phyloP scores from a whole-genome alignment of 805 yeast genomes.

The Pichia ethanolica region DNA sequence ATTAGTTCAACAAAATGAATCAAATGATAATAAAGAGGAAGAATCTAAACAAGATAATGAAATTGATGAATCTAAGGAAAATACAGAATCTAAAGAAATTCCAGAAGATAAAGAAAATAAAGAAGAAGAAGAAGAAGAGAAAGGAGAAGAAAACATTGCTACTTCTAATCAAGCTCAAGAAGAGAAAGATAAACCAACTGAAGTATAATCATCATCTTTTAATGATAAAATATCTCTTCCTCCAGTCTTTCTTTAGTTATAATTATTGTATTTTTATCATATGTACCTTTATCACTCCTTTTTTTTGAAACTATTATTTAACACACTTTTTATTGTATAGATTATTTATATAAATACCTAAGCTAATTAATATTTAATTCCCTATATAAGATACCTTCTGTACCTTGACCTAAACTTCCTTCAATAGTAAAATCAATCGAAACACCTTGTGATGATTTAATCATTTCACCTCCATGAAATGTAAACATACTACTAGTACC shows the following conservation, averaged over 20 bases:
- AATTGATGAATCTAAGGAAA: not conserved
- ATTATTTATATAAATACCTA: not conserved
- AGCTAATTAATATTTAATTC: slow-evolving; percentile 38
- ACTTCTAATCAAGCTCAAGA: not conserved
- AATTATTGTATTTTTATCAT: not conserved
- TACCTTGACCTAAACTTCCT: slow-evolving; percentile 55
- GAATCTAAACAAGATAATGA: no score
- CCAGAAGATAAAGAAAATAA: not conserved
- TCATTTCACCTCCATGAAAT: slow-evolving; percentile 36
- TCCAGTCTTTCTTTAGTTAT: not conserved
- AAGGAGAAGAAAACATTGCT: not conserved
- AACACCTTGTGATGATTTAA: slow-evolving; percentile 18
- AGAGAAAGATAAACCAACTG: not conserved
- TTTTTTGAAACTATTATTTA: not conserved
- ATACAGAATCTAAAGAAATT: not conserved
- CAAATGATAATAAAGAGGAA: no score
- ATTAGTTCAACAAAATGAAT: no score
- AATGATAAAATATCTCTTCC: not conserved
- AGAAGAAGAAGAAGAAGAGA: not conserved
- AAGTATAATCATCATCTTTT: not conserved
- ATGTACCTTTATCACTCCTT: slow-evolving; percentile 5
- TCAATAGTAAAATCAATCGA: slow-evolving; percentile 40
- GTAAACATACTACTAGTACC: slow-evolving; percentile 56
- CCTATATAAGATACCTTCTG: slow-evolving; percentile 56
- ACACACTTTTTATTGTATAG: not conserved